Base-by-base conservation (phyloP, 768 basidiomycete genomes). In the Jaapia argillacea region DNA sequence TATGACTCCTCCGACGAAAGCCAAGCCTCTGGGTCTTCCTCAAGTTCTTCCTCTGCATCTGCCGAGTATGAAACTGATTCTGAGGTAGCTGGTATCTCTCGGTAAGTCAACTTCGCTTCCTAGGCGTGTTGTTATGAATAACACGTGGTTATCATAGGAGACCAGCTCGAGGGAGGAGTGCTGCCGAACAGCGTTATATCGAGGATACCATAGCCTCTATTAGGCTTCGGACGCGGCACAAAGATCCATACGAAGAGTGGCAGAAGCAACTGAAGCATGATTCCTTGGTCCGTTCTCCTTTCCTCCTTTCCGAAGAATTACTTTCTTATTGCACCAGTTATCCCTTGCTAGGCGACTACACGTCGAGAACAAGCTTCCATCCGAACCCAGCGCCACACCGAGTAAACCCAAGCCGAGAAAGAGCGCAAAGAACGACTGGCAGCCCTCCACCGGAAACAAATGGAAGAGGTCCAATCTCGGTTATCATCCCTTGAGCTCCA, bases 231-330 rank as follows among this genome's bases (percentile, higher is more conserved):
- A 60, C 68, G 3, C 59, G 60, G 41, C 59, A 75, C 43, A 54
- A 62, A 22, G 73, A 74, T 48, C 67, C 67, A 2, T 71, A 69
- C 37, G 70, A 73, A 50, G 72, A 74, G 26, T 69, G 72, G 63
- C 73, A 74, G 56, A 70, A 70, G 45, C 59, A 69, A 45, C 60
- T 68, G 14, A 61, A 62, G 21, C 65, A 61, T 37, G 72, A 75
- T 26, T 70, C 72, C 4, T 61, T 68, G 46, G 72, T 74, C 33
- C 5, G 18, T 42, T 18, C 7, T 24, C 7, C 45, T 31, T 49
- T 23, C 44, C 18, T 5, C 24, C 21, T 24, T 16, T 14, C 4
- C 20, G 21, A 28, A 72, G 71, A 65, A 61, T 40, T 54, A 1
- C 4, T 22, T 20, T 20, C 24, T 45, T 24, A 26, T n/a, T 21